A percentile compares a stretch with the other conserved stretches of the same genome.
These are phyloP conservation scores for Penicillium ochrochloron DNA, from an alignment of 495 filamentous ascomycete species.

Conservation along the genomic window DNA sequence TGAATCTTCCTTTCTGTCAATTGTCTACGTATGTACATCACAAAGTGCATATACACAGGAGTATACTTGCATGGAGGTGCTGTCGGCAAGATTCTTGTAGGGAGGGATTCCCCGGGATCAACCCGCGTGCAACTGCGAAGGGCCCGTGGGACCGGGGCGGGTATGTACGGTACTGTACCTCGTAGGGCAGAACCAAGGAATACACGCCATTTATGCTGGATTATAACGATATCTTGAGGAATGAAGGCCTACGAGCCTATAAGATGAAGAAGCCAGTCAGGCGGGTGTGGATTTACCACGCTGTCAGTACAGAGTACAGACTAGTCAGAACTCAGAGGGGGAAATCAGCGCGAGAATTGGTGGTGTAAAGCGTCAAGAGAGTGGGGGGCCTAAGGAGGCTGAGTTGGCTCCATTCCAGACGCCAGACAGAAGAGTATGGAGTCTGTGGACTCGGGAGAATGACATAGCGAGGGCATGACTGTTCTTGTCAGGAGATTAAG, in stretches of 20 bases:
- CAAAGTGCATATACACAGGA: not conserved
- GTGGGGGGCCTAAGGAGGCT: slow-evolving; percentile 9
- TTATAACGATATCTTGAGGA: not conserved
- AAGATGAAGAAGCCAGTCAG: not conserved
- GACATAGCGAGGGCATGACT: not conserved
- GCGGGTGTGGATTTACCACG: not conserved
- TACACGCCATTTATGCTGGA: not conserved
- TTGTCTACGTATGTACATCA: not conserved
- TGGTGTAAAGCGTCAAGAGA: not conserved
- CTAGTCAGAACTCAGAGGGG: not conserved
- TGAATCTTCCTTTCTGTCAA: not conserved
- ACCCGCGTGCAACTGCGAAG: not conserved
- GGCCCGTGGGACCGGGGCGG: slow-evolving; percentile 13
- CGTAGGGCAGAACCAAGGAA: slow-evolving; percentile 14
- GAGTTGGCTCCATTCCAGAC: not conserved
- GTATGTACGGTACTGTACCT: slow-evolving; percentile 5
- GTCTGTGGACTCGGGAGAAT: not conserved
- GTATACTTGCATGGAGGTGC: not conserved
- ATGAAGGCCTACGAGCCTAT: not conserved
- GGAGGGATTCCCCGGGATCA: not conserved
- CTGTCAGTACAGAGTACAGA: not conserved
- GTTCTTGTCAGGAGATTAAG: no score
- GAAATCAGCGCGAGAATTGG: not conserved
- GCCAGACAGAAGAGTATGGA: not conserved
- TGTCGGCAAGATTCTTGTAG: not conserved